Evolutionary conservation across 2,329 filamentous ascomycete species (phyloP), one percentile per base, ranked within the genome.

Genomic region (Trichoderma endophyticum): DNA sequence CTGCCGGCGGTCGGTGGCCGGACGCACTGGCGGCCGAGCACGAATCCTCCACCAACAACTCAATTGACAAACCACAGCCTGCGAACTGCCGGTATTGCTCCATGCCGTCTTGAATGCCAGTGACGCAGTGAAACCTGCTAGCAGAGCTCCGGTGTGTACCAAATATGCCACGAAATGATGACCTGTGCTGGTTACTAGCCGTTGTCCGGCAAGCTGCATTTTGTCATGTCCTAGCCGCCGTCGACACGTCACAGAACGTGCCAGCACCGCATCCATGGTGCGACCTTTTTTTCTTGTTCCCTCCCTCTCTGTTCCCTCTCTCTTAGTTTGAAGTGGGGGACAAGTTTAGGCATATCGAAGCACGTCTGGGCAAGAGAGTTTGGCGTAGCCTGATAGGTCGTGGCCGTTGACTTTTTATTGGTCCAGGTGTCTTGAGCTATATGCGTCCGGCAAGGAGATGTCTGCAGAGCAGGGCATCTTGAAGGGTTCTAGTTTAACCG

Each of bases 111-210:
- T 48, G 34, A 21, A 28, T 61, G n/a, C 43, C n/a, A 15, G 39
- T 61, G 18, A 65, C 36, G 34, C 30, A 48, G 62, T 71, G 62
- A 71, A 57, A 71, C 70, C 65, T 71, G 63, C 70, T 63, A 54
- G 28, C 14, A 26, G 48, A 51, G 56, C 24, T 21, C 21, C 21
- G 15, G 26, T 21, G n/a, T 36, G 51, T 30, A 51, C 9, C 30
- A 24, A 54, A 30, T 30, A 51, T 54, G 60, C 15, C 62, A 56
- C 28, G 26, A 30, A 54, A 36, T 48, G 48, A 61, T 51, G 62
- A 51, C 30, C 43, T 51, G 36, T 34, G 21, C 48, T 21, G 60
- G 54, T 18, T 28, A n/a, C 51, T 43, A 9, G 32, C 26, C 28
- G 56, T 43, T 21, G 59, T 48, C 59, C 61, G 43, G 56, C 32